These are phyloP conservation scores for Ceraceosorus bombacis DNA, from an alignment of 1,284 basidiomycete species.

Conservation along the genomic window DNA sequence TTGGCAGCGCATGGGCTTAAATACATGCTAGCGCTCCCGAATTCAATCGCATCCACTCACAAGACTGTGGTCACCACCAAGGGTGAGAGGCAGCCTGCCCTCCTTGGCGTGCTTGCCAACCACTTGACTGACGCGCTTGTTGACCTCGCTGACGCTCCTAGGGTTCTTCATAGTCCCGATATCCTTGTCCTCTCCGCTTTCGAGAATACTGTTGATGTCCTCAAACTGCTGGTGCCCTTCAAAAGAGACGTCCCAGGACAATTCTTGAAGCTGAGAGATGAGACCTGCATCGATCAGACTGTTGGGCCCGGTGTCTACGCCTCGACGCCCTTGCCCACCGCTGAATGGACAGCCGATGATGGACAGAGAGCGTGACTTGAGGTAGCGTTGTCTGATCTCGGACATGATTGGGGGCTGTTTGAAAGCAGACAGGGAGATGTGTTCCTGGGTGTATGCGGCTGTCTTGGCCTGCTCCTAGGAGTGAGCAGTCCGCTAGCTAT, in stretches of 20 bases:
- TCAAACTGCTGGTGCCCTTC: constrained; percentile 83
- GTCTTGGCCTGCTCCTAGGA: too few relatives aligned
- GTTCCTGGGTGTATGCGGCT: too few relatives aligned
- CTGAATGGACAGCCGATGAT: constrained; percentile 45
- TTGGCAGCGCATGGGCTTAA: neutral
- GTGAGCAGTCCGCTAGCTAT: too few relatives aligned
- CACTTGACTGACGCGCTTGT: constrained; percentile 66
- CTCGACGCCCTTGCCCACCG: constrained; percentile 39
- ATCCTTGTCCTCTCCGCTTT: constrained; percentile 26
- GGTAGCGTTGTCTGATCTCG: too few relatives aligned
- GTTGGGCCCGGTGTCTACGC: constrained; percentile 44
- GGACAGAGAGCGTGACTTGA: constrained; percentile 3
- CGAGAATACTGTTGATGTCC: constrained; percentile 55
- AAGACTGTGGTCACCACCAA: constrained; percentile 94
- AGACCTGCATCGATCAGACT: constrained; percentile 38
- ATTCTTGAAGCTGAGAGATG: constrained; percentile 47
- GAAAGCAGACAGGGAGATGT: too few relatives aligned
- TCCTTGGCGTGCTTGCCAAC: constrained; percentile 68
- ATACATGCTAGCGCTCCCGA: neutral
- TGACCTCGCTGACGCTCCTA: constrained; percentile 56
- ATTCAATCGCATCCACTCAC: constrained; percentile 51
- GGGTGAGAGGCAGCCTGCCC: constrained; percentile 76
- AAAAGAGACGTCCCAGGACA: constrained; percentile 84
- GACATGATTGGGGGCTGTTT: too few relatives aligned
- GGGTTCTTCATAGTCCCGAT: constrained; percentile 42